Conservation (phyloP, 495 filamentous ascomycete genomes). For the Jackrogersella minutella region DNA sequence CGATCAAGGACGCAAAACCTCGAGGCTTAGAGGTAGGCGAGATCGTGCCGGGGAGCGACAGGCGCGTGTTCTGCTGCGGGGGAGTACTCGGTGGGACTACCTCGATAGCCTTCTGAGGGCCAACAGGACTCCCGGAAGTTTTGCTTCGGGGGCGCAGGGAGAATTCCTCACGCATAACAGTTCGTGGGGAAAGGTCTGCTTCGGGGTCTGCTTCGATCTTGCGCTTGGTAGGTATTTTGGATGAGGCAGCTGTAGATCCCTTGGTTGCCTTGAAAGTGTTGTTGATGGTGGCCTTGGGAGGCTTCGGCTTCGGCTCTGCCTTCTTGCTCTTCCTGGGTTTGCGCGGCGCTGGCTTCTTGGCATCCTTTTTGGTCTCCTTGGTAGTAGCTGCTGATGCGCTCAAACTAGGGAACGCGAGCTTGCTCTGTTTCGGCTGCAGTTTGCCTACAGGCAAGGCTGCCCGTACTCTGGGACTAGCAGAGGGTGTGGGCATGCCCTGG, state of each 20-base stretch:
- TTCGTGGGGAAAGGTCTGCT: slow-evolving; percentile 22
- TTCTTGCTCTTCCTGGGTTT: slow-evolving; percentile 53
- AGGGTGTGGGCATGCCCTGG: slow-evolving; percentile 70
- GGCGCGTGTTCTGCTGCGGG: slow-evolving; percentile 12
- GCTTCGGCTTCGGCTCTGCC: slow-evolving; percentile 43
- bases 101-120: slow-evolving; percentile 10
- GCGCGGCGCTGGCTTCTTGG: slow-evolving; percentile 44
- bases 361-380: slow-evolving; percentile 12
- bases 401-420: slow-evolving; percentile 43
- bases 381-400: slow-evolving; percentile 10
- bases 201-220: slow-evolving; percentile 22
- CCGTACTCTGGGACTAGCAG: slow-evolving; percentile 62
- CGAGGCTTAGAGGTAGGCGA: slow-evolving; percentile 54
- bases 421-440: slow-evolving; percentile 50
- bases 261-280: slow-evolving; percentile 56
- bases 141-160: slow-evolving; percentile 42
- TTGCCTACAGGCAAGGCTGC: slow-evolving; percentile 53
- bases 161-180: slow-evolving; percentile 40
- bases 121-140: neutral
- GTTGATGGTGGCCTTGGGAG: slow-evolving; percentile 48
- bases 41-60: slow-evolving; percentile 44
- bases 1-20: slow-evolving; percentile 52
- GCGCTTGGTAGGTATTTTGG: slow-evolving; percentile 36
- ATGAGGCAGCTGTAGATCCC: slow-evolving; percentile 15
- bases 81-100: slow-evolving; percentile 33